These are phyloP conservation scores for Cucurbita pepo DNA, from an alignment of 306 rosid species.

Conservation along the genomic window DNA sequence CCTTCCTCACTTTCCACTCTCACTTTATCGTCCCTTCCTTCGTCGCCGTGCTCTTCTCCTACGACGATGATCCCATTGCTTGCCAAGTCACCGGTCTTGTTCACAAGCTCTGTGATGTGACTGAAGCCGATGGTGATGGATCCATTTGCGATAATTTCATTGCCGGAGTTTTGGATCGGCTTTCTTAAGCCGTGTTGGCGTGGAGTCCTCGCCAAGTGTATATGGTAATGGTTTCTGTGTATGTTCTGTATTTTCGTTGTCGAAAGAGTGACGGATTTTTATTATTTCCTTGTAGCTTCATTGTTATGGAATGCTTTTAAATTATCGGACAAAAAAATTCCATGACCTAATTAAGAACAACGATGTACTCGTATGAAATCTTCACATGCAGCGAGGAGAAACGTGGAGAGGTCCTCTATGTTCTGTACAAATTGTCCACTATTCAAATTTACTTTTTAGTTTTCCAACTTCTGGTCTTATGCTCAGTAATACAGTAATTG, in stretches of 20 bases:
- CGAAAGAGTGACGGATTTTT: background rate
- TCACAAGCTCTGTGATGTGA: slow-evolving; percentile 19
- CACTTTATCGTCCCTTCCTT: slow-evolving; percentile 66
- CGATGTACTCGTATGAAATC: slow-evolving; percentile 35
- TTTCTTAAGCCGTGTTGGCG: slow-evolving; percentile 42
- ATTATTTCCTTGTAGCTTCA: slow-evolving; percentile 40
- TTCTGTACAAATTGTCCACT: slow-evolving; percentile 51
- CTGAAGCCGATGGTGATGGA: slow-evolving; percentile 4
- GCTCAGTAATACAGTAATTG: background rate
- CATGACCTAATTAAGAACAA: slow-evolving; percentile 34
- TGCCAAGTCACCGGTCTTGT: slow-evolving; percentile 38
- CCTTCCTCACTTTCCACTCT: slow-evolving; percentile 55
- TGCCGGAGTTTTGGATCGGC: slow-evolving; percentile 32
- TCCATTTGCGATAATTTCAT: slow-evolving; percentile 33
- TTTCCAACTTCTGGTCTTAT: background rate
- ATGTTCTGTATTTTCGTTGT: background rate
- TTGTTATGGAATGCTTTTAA: slow-evolving; percentile 64
- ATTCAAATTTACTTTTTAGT: slow-evolving; percentile 2
- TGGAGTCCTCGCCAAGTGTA: slow-evolving; percentile 68
- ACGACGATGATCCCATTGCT: slow-evolving; percentile 56
- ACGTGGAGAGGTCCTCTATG: slow-evolving; percentile 74
- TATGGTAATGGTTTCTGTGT: slow-evolving; percentile 23
- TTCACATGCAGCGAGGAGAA: slow-evolving; percentile 58
- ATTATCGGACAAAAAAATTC: slow-evolving; percentile 36
- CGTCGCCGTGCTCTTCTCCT: slow-evolving; percentile 43